Evolutionary conservation across 306 rosid genomes (phyloP).

Genomic region (Dalbergia oliveri): DNA sequence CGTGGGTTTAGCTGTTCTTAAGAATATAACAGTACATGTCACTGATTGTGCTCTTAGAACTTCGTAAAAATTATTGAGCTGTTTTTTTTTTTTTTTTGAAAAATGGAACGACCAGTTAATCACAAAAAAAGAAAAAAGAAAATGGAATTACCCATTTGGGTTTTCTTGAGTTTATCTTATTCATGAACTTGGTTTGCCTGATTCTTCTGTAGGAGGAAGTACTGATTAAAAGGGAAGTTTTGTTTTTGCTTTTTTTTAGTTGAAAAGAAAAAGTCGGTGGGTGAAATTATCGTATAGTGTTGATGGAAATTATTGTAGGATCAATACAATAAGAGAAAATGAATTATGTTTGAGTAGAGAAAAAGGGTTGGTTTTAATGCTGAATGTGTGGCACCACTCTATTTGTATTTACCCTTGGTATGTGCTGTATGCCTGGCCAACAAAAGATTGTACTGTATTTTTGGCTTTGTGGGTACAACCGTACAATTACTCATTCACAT

Average conservation of each 20-base stretch:
- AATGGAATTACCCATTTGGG: conserved; percentile 13
- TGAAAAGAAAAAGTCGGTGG: not conserved
- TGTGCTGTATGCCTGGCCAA: not conserved
- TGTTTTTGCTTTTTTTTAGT: too few species aligned
- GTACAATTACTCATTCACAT: too few species aligned
- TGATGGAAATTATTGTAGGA: not conserved
- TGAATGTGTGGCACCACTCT: not conserved
- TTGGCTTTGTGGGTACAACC: not conserved
- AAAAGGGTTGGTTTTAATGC: not conserved
- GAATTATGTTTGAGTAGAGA: not conserved
- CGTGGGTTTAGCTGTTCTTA: not conserved
- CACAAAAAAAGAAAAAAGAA: not conserved
- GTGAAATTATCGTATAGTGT: not conserved
- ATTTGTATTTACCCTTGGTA: not conserved
- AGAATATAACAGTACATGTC: not conserved
- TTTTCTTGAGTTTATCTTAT: not conserved
- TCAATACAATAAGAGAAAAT: not conserved
- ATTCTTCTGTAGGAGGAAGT: not conserved
- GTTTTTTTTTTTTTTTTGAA: not conserved
- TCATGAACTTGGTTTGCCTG: conserved; percentile 19
- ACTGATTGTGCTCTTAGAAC: not conserved
- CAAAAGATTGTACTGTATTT: not conserved
- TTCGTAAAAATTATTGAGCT: not conserved
- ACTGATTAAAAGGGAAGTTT: not conserved
- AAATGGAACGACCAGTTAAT: too few species aligned